phyloP scores from a whole-genome alignment of 2,329 filamentous ascomycete species.

The Fusarium nygamai region DNA sequence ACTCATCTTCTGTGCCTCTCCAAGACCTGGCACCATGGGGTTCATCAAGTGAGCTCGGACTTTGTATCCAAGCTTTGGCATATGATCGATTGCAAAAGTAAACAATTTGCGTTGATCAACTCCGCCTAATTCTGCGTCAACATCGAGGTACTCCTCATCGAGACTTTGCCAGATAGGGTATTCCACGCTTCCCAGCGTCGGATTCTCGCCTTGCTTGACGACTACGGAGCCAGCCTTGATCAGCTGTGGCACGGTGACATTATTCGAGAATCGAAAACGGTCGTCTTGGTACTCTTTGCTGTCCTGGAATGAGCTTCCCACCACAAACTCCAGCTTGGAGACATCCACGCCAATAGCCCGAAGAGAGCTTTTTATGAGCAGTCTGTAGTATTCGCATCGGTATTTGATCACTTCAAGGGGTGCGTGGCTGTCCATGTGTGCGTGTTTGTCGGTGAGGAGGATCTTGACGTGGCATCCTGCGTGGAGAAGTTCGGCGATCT shows the following conservation, averaged over 20 bases:
- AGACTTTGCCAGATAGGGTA: background rate
- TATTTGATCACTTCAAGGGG: fast-evolving
- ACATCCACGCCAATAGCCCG: background rate
- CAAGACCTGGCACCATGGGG: background rate
- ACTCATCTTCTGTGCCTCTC: slow-evolving; percentile 1
- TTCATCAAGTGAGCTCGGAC: background rate
- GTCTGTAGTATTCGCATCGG: background rate
- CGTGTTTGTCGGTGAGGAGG: background rate
- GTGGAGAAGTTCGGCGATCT: background rate
- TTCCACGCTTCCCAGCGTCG: fast-evolving
- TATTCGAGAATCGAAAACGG: fast-evolving
- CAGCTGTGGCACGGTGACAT: fast-evolving
- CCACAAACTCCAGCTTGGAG: background rate
- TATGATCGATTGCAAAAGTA: background rate
- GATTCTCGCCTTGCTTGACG: background rate
- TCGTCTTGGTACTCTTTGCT: background rate
- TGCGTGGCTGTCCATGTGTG: background rate
- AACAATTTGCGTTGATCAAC: background rate
- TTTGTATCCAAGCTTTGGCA: background rate
- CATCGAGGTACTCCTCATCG: background rate
- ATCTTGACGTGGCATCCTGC: background rate
- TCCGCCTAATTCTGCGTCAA: background rate
- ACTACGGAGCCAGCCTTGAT: background rate
- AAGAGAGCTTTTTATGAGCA: background rate
- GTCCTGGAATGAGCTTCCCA: background rate